Evolutionary conservation across 768 basidiomycete genomes (phyloP), one percentile per base, ranked within the genome.

Genomic region (Kwoniella heveanensis): DNA sequence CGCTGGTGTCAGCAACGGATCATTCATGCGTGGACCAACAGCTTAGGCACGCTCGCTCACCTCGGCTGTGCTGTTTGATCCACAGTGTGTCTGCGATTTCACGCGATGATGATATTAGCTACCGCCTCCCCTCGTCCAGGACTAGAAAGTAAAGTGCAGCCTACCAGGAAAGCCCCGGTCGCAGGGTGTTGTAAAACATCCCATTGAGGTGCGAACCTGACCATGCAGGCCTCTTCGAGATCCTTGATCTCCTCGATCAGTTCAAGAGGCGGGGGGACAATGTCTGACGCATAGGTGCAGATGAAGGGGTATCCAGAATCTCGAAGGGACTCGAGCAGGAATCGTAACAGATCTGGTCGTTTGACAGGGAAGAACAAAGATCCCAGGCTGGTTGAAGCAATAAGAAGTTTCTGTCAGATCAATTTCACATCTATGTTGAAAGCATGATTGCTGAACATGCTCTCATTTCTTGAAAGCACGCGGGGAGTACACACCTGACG

Each of bases 121-220:
- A 36, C 25, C 12, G 10, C 12, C 52, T 12, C 19, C 21, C n/a
- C 15, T 32, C 39, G 17, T 49, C 10, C 17, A 10, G n/a, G n/a
- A n/a, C n/a, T n/a, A n/a, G n/a, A n/a, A n/a, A n/a, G n/a, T n/a
- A n/a, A n/a, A n/a, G n/a, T n/a, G n/a, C n/a, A n/a, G 49, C 67
- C 51, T 24, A 68, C 67, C 27, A 70, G 60, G 49, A 68, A 68
- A 39, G 66, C 67, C 0, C 63, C 62, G 1, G 55, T 57, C 19
- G 71, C 71, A 17, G 54, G 50, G 24, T 73, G 71, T 19, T 65
- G 32, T 15, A 70, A 47, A 2, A 70, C 68, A 39, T 67, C 60
- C 62, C 62, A 67, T 36, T 73, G 71, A 15, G 68, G 68, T 1
- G 71, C 68, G 29, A 70, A 60, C 21, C 65, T 67, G 36, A 73